A percentile compares a stretch with the other conserved stretches of the same genome.
Conservation (phyloP, 83 land plant genomes). For the Picea abies region DNA sequence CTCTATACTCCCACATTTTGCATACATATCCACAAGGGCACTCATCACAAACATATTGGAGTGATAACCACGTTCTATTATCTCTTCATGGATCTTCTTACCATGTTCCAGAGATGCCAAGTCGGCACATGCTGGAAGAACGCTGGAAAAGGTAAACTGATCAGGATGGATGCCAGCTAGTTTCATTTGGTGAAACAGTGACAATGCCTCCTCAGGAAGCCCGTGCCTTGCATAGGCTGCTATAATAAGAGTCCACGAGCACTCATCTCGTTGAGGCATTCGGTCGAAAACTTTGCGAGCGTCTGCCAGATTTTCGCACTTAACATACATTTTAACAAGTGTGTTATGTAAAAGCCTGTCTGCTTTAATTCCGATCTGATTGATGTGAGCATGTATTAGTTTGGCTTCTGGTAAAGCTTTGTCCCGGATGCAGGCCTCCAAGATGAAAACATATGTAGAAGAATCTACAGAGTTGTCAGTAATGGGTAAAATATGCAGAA, state of each 20-base stretch:
- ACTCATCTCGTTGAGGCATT: conserved; percentile 41
- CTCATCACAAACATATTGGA: conserved; percentile 22
- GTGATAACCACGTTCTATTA: conserved; percentile 23
- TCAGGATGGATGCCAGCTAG: conserved; percentile 9
- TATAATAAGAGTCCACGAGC: conserved; percentile 59
- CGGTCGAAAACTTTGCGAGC: conserved; percentile 46
- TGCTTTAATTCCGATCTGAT: conserved; percentile 28
- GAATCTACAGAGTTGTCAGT: no score
- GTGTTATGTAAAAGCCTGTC: conserved; percentile 27
- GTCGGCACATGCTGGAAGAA: conserved; percentile 31
- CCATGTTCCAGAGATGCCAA: conserved; percentile 21
- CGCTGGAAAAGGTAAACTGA: conserved; percentile 18
- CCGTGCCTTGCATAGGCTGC: conserved; percentile 55
- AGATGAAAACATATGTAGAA: no score
- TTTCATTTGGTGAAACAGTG: conserved; percentile 19
- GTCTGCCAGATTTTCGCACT: conserved; percentile 13
- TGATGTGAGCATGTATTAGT: conserved; percentile 34
- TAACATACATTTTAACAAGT: conserved; percentile 39
- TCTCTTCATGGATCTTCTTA: conserved; percentile 23
- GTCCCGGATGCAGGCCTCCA: background rate
- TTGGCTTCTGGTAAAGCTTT: conserved; percentile 21
- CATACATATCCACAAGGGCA: conserved; percentile 32
- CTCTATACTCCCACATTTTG: conserved; percentile 16
- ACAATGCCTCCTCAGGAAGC: conserved; percentile 13
- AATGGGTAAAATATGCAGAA: no score